Evolutionary conservation across 306 rosid genomes (phyloP).

Genomic region (Acacia acuminata): DNA sequence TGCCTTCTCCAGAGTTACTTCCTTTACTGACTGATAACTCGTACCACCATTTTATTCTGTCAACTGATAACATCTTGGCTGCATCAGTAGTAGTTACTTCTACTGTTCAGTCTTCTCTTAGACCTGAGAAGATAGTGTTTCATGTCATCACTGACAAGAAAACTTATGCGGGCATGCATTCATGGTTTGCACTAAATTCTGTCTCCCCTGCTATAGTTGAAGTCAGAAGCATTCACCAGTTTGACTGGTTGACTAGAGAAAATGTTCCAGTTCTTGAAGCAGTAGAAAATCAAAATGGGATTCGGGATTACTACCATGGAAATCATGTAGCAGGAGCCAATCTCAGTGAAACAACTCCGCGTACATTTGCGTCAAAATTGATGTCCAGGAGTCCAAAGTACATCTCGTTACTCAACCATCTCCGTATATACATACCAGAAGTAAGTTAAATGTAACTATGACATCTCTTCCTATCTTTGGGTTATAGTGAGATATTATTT

Average conservation of each 20-base stretch:
- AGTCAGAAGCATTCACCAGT: slow-evolving; percentile 94
- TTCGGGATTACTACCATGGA: slow-evolving; percentile 92
- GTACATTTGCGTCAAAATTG: slow-evolving; percentile 74
- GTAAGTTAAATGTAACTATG: slow-evolving; percentile 44
- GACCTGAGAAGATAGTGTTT: slow-evolving; percentile 89
- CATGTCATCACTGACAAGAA: slow-evolving; percentile 98
- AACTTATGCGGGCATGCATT: slow-evolving; percentile 98
- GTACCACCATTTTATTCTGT: slow-evolving; percentile 83
- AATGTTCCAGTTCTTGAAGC: slow-evolving; percentile 99
- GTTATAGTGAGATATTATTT: not conserved
- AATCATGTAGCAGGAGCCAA: slow-evolving; percentile 71
- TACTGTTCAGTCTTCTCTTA: slow-evolving; percentile 73
- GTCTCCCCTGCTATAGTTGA: slow-evolving; percentile 89
- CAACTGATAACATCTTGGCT: slow-evolving; percentile 96
- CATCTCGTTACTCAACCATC: slow-evolving; percentile 93
- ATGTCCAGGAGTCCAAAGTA: slow-evolving; percentile 98
- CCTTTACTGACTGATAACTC: slow-evolving; percentile 86
- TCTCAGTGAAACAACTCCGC: slow-evolving; percentile 75
- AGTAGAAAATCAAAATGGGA: slow-evolving; percentile 86
- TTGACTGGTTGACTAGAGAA: slow-evolving; percentile 98
- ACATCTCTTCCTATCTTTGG: not conserved
- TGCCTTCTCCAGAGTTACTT: slow-evolving; percentile 94
- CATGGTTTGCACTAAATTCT: slow-evolving; percentile 97
- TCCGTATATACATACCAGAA: slow-evolving; percentile 96
- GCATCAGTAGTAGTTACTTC: slow-evolving; percentile 98